A percentile compares a stretch with the other conserved stretches of the same genome.
phyloP scores from a whole-genome alignment of 176 grass and related monocot genomes.

The Oryza longistaminata region DNA sequence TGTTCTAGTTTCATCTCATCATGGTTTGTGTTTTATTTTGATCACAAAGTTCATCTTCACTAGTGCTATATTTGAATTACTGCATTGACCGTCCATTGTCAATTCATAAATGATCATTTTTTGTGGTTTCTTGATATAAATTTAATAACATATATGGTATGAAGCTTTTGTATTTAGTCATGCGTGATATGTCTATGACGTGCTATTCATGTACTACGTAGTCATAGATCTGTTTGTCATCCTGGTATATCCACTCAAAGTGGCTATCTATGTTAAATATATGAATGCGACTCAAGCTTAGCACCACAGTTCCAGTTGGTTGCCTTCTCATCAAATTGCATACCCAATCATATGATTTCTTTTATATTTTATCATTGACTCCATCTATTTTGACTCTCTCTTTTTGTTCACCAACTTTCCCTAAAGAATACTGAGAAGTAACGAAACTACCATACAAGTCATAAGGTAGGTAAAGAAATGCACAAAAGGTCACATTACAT shows the following conservation, averaged over 20 bases:
- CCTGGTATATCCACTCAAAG: not conserved
- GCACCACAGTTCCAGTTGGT: not conserved
- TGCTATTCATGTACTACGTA: slow-evolving; percentile 11
- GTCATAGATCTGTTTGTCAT: not conserved
- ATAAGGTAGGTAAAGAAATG: not conserved
- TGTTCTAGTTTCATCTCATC: slow-evolving; percentile 2
- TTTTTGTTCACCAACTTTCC: not conserved
- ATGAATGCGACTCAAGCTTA: slow-evolving; percentile 1
- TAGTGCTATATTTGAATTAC: not conserved
- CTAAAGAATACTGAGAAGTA: not conserved
- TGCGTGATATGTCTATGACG: not conserved
- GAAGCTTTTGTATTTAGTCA: slow-evolving; percentile 5
- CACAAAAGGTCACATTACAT: not conserved
- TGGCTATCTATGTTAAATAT: slow-evolving; percentile 8
- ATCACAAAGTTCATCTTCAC: slow-evolving; percentile 1
- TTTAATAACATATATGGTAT: slow-evolving; percentile 20
- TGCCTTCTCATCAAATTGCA: not conserved
- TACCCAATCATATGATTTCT: not conserved
- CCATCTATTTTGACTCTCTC: not conserved
- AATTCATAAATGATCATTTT: not conserved
- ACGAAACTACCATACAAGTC: not conserved
- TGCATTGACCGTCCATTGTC: not conserved
- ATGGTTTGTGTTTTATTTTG: slow-evolving; percentile 2
- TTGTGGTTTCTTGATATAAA: not conserved
- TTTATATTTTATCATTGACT: not conserved